Percentiles rank a stretch among this genome's conserved stretches.
Conservation (phyloP, 768 basidiomycete species). For the Rhizopogon sp. region DNA sequence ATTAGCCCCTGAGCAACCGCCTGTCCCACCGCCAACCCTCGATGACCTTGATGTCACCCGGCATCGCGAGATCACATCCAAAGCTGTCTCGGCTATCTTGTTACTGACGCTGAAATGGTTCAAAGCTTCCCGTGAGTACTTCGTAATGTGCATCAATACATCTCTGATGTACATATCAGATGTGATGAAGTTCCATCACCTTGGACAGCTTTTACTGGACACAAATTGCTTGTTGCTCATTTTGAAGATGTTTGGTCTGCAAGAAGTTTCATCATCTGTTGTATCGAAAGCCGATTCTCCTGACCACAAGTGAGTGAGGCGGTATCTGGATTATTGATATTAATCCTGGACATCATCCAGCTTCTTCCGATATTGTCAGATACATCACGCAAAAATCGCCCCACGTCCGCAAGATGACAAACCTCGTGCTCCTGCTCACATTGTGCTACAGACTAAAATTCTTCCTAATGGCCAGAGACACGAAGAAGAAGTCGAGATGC, state of each 20-base stretch:
- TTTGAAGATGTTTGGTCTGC: slow-evolving; percentile 96
- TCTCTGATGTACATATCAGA: slow-evolving; percentile 43
- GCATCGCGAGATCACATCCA: slow-evolving; percentile 96
- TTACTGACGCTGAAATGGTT: slow-evolving; percentile 94
- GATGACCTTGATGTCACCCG: slow-evolving; percentile 93
- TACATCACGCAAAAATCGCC: slow-evolving; percentile 66
- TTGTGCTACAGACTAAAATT: slow-evolving; percentile 47
- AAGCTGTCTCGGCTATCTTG: slow-evolving; percentile 93
- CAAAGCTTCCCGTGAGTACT: slow-evolving; percentile 87
- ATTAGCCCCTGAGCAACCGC: slow-evolving; percentile 57
- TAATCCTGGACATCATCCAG: slow-evolving; percentile 35
- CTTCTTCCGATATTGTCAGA: slow-evolving; percentile 93
- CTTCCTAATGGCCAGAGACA: slow-evolving; percentile 71
- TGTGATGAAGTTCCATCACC: slow-evolving; percentile 97
- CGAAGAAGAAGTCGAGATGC: slow-evolving; percentile 86
- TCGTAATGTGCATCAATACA: neutral
- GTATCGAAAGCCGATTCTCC: slow-evolving; percentile 86
- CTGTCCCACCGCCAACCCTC: slow-evolving; percentile 64
- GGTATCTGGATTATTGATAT: neutral
- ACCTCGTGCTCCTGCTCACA: slow-evolving; percentile 54
- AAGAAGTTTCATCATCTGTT: slow-evolving; percentile 82
- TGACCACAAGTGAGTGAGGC: slow-evolving; percentile 64
- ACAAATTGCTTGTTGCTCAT: slow-evolving; percentile 92
- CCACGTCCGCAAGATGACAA: slow-evolving; percentile 61
- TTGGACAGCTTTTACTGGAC: slow-evolving; percentile 92